Evolutionary conservation across 805 yeast species (phyloP), one percentile per base, ranked within the genome.

Genomic region (Lachancea fermentati): DNA sequence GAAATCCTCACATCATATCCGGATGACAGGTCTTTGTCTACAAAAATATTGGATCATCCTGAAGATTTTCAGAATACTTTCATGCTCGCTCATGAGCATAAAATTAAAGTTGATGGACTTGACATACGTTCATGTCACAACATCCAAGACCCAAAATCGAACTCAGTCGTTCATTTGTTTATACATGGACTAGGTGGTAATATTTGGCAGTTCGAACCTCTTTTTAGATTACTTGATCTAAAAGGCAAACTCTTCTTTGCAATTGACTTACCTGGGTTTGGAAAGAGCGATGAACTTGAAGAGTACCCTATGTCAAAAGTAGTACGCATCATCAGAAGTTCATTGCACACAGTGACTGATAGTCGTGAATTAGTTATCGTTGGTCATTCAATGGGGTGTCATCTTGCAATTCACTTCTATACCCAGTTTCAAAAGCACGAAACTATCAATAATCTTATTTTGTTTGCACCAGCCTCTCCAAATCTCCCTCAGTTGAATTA

Each of bases 151-250:
- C 34, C 24, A 13, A 22, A 15, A 17, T 24, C 25, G 5, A 16
- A 30, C 19, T 37, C 35, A 1, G 24, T 94, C 0, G 65, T 79
- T 2, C 60, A 83, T 4, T 62, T 44, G 7, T 75, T 87, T 42
- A 55, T 89, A 14, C 97, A 88, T 65, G 97, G 97, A 0, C 61
- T 91, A 15, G 97, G 97, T 1, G 97, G 97, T 2, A 91, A 81
- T 51, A 67, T 85, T 56, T 76, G 86, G 16, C 96, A 88, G 58
- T 89, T 89, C 58, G 93, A 85, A 52, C 79, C 81, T 1, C 63
- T 85, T 29, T 62, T 85, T 57, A 41, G 56, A 5, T 79, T 78
- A 19, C 67, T 76, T 37, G 75, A 85, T 48, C 65, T 81, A 25
- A 78, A 75, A 48, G 73, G 79, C 46, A 73, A 78, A 45, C 81